phyloP scores from a whole-genome alignment of 768 basidiomycete species.

The Daedalea quercina region DNA sequence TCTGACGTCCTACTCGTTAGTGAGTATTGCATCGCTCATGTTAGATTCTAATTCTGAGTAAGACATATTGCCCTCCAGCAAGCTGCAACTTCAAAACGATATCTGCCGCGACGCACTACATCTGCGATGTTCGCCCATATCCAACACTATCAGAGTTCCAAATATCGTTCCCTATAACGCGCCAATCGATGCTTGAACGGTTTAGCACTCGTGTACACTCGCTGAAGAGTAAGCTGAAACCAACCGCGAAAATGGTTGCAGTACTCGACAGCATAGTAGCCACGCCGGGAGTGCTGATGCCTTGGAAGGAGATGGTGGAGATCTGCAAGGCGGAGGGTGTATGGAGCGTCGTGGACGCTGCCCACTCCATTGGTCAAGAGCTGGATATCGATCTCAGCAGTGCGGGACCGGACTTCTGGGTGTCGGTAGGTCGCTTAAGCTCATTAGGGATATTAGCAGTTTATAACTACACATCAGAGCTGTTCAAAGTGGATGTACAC shows the following conservation, averaged over 20 bases:
- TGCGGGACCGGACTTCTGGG: slow-evolving; percentile 66
- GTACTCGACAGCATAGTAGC: slow-evolving; percentile 62
- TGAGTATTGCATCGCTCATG: slow-evolving; percentile 25
- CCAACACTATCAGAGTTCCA: slow-evolving; percentile 38
- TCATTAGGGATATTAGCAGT: not conserved
- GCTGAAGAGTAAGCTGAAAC: slow-evolving; percentile 18
- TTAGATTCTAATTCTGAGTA: not conserved
- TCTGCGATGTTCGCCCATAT: slow-evolving; percentile 50
- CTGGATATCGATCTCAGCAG: slow-evolving; percentile 41
- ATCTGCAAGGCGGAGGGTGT: slow-evolving; percentile 55
- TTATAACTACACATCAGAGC: slow-evolving; percentile 37
- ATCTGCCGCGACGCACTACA: slow-evolving; percentile 37
- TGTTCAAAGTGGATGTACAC: slow-evolving; percentile 80
- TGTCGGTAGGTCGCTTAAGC: slow-evolving; percentile 43
- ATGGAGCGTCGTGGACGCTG: slow-evolving; percentile 65
- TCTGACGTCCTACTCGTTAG: slow-evolving; percentile 60
- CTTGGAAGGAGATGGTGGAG: slow-evolving; percentile 62
- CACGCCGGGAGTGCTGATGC: slow-evolving; percentile 52
- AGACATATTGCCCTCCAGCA: slow-evolving; percentile 26
- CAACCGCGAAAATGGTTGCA: slow-evolving; percentile 39
- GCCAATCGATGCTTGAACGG: slow-evolving; percentile 39
- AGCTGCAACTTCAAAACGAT: slow-evolving; percentile 52
- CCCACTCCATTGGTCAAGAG: slow-evolving; percentile 71
- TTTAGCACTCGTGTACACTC: slow-evolving; percentile 30
- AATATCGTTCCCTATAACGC: slow-evolving; percentile 53